Conservation (phyloP, 169 alveolate species). For the Eimeria necatrix region DNA sequence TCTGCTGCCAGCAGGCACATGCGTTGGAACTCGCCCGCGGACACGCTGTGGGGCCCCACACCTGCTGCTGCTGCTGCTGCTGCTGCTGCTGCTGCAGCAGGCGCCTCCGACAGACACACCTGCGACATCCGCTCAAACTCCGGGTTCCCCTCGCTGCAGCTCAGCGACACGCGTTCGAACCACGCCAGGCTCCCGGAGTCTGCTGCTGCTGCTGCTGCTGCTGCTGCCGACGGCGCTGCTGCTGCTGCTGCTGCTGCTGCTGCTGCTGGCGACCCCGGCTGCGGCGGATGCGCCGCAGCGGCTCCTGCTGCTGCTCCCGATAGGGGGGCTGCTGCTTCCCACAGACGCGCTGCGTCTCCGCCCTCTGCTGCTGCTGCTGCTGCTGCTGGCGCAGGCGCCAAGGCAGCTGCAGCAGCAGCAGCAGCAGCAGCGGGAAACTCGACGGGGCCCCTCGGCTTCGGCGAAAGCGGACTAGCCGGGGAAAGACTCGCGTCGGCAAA, state of each 20-base stretch:
- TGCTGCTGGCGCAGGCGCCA: background rate
- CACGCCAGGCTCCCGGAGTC: background rate
- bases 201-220: background rate
- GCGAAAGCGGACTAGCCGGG: too few species aligned
- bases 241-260: slow-evolving; percentile 34
- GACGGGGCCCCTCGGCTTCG: too few species aligned
- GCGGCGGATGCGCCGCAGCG: background rate
- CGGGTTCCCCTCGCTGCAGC: background rate
- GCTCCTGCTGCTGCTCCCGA: background rate
- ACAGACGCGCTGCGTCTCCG: background rate
- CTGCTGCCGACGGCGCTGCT: too few species aligned
- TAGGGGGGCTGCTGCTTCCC: background rate
- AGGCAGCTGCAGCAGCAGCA: too few species aligned
- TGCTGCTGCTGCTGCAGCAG: background rate
- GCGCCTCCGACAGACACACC: background rate
- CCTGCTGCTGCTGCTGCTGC: background rate
- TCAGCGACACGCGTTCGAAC: background rate
- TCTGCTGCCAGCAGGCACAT: slow-evolving; percentile 13
- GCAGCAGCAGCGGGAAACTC: too few species aligned
- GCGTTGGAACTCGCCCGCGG: background rate
- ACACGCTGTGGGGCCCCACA: too few species aligned
- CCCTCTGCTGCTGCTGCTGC: background rate
- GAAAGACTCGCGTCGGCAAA: too few species aligned
- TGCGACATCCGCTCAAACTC: background rate
- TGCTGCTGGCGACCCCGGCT: background rate